Conservation (phyloP, 257 asterid species). For the Nicotiana attenuata region DNA sequence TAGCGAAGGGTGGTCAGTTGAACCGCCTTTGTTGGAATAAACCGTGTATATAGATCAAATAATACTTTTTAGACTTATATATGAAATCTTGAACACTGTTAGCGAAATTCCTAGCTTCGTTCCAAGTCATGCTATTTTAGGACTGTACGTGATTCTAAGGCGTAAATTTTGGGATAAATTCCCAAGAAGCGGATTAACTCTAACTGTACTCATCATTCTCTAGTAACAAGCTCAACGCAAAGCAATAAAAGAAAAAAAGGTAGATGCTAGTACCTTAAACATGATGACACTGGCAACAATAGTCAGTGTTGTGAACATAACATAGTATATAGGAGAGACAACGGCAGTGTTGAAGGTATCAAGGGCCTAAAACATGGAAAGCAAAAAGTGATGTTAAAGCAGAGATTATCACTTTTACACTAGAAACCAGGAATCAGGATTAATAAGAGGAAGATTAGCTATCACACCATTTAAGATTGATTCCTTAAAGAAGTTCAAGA, state of each 20-base stretch:
- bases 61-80: no score
- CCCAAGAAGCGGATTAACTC: background rate
- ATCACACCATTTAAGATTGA: background rate
- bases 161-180: background rate
- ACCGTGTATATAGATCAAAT: no score
- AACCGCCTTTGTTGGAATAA: no score
- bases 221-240: background rate
- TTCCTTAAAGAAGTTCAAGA: background rate
- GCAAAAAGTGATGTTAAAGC: slow-evolving; percentile 15
- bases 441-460: background rate
- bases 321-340: slow-evolving; percentile 92
- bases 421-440: background rate
- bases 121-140: background rate
- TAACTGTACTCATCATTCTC: background rate
- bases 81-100: no score
- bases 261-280: slow-evolving; percentile 55
- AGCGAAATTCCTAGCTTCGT: no score
- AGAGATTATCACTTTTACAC: background rate
- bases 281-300: slow-evolving; percentile 78
- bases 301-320: slow-evolving; percentile 75
- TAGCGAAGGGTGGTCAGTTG: no score
- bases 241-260: background rate
- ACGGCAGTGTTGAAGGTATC: slow-evolving; percentile 93
- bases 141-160: background rate
- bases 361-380: slow-evolving; percentile 59